phyloP scores from a whole-genome alignment of 192 early-diverging fungal genomes.

The Rhizoclosmatium globosum region DNA sequence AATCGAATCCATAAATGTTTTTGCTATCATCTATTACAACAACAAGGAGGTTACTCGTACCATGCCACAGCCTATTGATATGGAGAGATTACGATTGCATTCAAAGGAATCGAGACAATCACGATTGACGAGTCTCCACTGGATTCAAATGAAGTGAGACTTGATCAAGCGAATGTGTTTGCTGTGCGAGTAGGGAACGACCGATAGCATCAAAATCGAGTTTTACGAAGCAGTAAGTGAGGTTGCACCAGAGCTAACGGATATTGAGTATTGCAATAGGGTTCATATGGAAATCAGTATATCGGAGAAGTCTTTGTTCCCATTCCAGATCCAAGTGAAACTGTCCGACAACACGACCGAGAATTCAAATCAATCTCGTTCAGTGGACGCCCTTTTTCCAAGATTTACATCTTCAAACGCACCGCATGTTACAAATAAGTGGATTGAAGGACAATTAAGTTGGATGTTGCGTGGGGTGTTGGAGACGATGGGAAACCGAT shows the following conservation, averaged over 20 bases:
- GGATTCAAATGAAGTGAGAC: constrained; percentile 3
- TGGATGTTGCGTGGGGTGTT: constrained; percentile 54
- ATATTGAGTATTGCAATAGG: constrained; percentile 5
- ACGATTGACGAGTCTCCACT: constrained; percentile 17
- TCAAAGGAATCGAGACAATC: constrained; percentile 48
- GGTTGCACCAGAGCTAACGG: neutral
- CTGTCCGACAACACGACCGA: constrained; percentile 33
- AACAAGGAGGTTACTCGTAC: constrained; percentile 57
- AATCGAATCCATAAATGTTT: constrained; percentile 42
- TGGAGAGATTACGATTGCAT: constrained; percentile 43
- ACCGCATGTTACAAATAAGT: constrained; percentile 16
- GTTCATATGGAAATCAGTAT: constrained; percentile 32
- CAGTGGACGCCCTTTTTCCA: constrained; percentile 35
- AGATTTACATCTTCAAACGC: neutral
- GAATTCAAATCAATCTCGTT: constrained; percentile 21
- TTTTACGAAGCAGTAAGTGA: constrained; percentile 54
- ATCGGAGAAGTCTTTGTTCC: constrained; percentile 51
- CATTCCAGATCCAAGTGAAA: constrained; percentile 46
- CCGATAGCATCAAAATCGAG: constrained; percentile 53
- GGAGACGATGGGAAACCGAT: constrained; percentile 47
- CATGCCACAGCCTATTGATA: constrained; percentile 42
- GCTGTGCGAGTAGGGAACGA: constrained; percentile 50
- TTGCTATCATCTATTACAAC: constrained; percentile 51
- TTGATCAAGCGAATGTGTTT: constrained; percentile 42
- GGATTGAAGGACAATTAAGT: constrained; percentile 40